Percentiles rank a stretch among this genome's conserved stretches.
Conservation (phyloP, 495 filamentous ascomycete genomes). For the Immersiella caudata region DNA sequence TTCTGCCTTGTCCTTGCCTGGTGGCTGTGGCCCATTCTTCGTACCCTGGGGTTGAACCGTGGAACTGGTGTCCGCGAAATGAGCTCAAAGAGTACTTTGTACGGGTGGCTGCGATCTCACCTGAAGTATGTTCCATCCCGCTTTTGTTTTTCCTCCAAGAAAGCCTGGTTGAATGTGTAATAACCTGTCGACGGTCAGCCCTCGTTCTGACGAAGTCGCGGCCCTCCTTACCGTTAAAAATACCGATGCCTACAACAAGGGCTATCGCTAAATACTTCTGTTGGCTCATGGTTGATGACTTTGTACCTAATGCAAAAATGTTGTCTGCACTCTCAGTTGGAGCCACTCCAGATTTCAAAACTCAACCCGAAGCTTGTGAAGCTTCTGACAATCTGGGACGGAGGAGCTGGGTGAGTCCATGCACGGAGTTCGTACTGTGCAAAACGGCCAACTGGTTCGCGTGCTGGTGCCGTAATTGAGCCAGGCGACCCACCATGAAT, state of each 20-base stretch:
- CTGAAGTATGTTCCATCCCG: conserved; percentile 23
- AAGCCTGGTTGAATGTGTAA: conserved; percentile 46
- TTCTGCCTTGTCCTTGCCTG: background rate
- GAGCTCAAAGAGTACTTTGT: conserved; percentile 11
- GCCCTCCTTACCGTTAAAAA: conserved; percentile 31
- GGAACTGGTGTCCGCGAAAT: conserved; percentile 18
- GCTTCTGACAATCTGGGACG: conserved; percentile 8
- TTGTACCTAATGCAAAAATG: background rate
- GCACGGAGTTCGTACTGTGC: conserved; percentile 20
- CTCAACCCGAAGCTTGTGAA: background rate
- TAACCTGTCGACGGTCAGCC: conserved; percentile 41
- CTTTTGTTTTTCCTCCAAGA: conserved; percentile 42
- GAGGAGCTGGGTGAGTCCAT: background rate
- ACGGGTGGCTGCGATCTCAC: conserved; percentile 15
- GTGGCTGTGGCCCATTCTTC: background rate
- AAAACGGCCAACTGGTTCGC: background rate
- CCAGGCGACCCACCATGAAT: conserved; percentile 25
- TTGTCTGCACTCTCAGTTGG: background rate
- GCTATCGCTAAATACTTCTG: conserved; percentile 31
- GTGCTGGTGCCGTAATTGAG: background rate
- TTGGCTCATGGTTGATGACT: conserved; percentile 26
- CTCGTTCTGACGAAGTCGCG: background rate
- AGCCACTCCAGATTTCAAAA: background rate
- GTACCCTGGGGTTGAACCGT: background rate
- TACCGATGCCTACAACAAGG: conserved; percentile 28